phyloP scores from a whole-genome alignment of 2,329 filamentous ascomycete species.

The Zopfia rhizophila region DNA sequence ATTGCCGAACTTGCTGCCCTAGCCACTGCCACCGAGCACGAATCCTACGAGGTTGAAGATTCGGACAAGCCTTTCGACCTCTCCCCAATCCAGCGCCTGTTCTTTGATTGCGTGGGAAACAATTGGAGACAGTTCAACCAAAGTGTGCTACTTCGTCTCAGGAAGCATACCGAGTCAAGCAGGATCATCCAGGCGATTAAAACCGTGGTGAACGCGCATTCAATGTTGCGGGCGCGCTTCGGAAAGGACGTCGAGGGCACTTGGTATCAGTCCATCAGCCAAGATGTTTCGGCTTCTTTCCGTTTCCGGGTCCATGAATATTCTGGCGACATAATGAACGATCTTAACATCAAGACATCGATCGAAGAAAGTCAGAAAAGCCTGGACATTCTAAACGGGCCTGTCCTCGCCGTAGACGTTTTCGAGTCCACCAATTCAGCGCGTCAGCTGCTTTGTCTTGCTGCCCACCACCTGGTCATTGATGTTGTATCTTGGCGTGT shows the following conservation, averaged over 20 bases:
- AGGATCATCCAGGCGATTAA: constrained; percentile 32
- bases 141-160: constrained; percentile 42
- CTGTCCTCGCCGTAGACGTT: constrained; percentile 31
- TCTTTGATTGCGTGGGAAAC: constrained; percentile 21
- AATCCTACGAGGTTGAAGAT: constrained; percentile 15
- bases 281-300: constrained; percentile 19
- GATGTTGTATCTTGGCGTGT: constrained; percentile 57
- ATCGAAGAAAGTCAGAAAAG: constrained; percentile 17
- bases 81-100: constrained; percentile 31
- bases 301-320: constrained; percentile 9
- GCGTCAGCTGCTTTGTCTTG: constrained; percentile 25
- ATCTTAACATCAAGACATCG: constrained; percentile 8
- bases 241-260: constrained; percentile 15
- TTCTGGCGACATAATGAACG: constrained; percentile 6
- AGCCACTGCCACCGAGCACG: constrained; percentile 20
- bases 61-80: constrained; percentile 23
- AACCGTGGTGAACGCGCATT: constrained; percentile 29
- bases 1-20: constrained; percentile 39
- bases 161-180: constrained; percentile 24
- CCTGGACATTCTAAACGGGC: constrained; percentile 25
- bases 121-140: constrained; percentile 16
- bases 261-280: constrained; percentile 28
- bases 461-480: constrained; percentile 43
- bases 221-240: constrained; percentile 30
- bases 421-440: constrained; percentile 26